Conservation (phyloP, 352 stramenopile species). For the Phytophthora idaei region DNA sequence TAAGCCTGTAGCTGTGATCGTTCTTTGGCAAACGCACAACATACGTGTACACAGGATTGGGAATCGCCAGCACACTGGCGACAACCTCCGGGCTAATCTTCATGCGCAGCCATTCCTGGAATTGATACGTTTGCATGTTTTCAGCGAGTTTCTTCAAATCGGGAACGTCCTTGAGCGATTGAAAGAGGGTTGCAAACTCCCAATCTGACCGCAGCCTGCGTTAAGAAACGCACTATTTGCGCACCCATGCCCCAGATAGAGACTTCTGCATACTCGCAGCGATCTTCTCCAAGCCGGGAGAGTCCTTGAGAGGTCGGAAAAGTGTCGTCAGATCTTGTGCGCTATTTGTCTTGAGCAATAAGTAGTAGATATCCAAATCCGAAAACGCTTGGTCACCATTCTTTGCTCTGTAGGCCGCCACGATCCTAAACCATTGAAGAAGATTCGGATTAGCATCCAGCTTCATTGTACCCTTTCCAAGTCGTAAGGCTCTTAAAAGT, state of each 20-base stretch:
- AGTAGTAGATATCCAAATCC: not conserved
- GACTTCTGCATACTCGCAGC: not conserved
- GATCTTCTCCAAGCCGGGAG: not conserved
- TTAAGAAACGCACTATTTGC: not conserved
- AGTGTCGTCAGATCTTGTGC: not conserved
- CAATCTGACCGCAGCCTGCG: not conserved
- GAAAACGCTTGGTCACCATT: not conserved
- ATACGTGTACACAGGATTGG: not conserved
- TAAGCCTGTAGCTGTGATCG: not conserved
- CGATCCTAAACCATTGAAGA: not conserved
- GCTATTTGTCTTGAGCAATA: not conserved
- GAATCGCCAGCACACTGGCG: not conserved
- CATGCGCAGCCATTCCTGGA: not conserved
- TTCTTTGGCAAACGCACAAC: not conserved
- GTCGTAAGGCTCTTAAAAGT: not conserved
- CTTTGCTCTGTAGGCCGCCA: not conserved
- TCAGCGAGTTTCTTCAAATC: slow-evolving; percentile 3
- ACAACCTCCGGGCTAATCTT: not conserved
- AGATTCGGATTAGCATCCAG: not conserved
- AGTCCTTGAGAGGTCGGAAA: not conserved
- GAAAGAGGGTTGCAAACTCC: not conserved
- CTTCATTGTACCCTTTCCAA: not conserved
- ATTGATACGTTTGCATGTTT: slow-evolving; percentile 1
- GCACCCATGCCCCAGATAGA: not conserved
- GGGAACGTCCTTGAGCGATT: not conserved